phyloP scores from a whole-genome alignment of 1,284 basidiomycete genomes.

The Pseudozyma sp. region DNA sequence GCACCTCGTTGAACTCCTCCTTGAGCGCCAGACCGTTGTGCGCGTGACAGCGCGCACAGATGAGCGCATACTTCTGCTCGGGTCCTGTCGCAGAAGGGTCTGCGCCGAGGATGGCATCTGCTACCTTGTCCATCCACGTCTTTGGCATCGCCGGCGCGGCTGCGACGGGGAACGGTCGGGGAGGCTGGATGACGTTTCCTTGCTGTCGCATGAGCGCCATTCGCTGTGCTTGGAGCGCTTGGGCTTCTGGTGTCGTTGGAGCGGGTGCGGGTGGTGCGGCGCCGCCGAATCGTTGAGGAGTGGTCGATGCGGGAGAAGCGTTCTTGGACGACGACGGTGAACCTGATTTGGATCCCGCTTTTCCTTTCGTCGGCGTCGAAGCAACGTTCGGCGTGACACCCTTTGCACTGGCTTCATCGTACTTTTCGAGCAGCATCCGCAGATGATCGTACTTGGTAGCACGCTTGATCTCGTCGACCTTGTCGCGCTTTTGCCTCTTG shows the following conservation, averaged over 20 bases:
- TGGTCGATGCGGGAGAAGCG: conserved; percentile 7
- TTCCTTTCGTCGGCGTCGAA: conserved; percentile 26
- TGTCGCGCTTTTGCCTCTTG: conserved; percentile 82
- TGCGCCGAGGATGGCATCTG: conserved; percentile 69
- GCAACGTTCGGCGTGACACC: conserved; percentile 10
- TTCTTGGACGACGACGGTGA: conserved; percentile 25
- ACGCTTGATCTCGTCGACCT: conserved; percentile 96
- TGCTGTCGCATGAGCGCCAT: conserved; percentile 50
- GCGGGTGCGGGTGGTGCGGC: conserved; percentile 2
- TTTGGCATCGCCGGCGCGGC: conserved; percentile 21
- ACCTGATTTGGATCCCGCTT: conserved; percentile 11
- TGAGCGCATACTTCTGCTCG: conserved; percentile 80
- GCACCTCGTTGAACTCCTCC: conserved; percentile 86
- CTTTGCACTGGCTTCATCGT: conserved; percentile 76
- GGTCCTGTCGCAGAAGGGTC: conserved; percentile 67
- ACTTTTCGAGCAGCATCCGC: conserved; percentile 87
- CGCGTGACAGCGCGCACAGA: conserved; percentile 89
- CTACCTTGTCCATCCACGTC: conserved; percentile 69
- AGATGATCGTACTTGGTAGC: conserved; percentile 95
- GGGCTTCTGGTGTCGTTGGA: conserved; percentile 27
- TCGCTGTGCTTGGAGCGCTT: conserved; percentile 38
- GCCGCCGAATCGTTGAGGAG: conserved; percentile 10
- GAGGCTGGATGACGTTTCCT: conserved; percentile 10
- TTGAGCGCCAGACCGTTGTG: conserved; percentile 95
- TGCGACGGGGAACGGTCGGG: conserved; percentile 4